Base-by-base conservation (phyloP, 2,329 filamentous ascomycete species). In the Amesomyces nigricolor region DNA sequence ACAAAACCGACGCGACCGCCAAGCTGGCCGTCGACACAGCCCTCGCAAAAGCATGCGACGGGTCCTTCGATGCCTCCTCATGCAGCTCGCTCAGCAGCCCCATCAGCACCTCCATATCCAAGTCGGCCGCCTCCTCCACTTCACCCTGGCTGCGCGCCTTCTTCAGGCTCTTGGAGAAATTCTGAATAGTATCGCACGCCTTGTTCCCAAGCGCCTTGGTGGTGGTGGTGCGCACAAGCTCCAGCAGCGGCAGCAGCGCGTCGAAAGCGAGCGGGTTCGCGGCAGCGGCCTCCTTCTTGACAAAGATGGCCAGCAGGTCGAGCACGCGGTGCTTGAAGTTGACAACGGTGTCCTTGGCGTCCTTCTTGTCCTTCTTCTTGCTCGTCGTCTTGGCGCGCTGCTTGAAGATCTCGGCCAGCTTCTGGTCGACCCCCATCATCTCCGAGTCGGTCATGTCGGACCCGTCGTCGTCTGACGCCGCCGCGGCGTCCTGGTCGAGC, bases 291-390 rank as follows among this genome's bases (percentile, higher is more conserved):
- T 94, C 86, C 63, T 87, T 86, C 69, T 88, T 91, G 61, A 94
- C 78, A 70, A 90, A 97, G 60, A 94, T 87, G 58, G 87, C 83
- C 10, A 97, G 78, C 1, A 97, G 80, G 66, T 97, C 94, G 4
- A 97, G 80, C 5, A 96, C 87, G 42, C 91, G 88, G 70, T 89
- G 89, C 76, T 99, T 99, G 79, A 99, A 96, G 72, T 92, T 91
- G 65, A 95, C 76, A 67, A 97, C 89, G 17, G 85, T 90, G 63
- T 92, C 88, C 67, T 89, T 94, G 53, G 92, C 91, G 58, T 92
- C 87, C 67, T 89, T 89, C 65, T 88, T 87, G 66, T 94, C 86
- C 71, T 91, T 88, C 73, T 91, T 94, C 67, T 87, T 86, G 68
- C 79, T 85, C 1, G 76, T 74, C 14, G 75, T 75, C 69, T 89